phyloP scores from a whole-genome alignment of 306 rosid genomes.

The Trichosanthes truncata region DNA sequence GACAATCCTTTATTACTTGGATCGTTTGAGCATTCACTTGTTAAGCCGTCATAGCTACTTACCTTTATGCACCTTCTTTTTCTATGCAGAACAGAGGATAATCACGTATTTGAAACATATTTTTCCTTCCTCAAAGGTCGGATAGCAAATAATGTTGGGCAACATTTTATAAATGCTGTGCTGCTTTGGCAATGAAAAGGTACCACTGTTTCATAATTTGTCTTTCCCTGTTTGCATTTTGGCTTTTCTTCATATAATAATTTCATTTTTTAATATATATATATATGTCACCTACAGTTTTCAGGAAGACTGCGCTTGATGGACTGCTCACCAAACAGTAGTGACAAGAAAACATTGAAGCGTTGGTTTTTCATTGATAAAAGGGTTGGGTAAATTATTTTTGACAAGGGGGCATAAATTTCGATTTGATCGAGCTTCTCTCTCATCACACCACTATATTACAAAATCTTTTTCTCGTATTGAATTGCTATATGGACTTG shows the following conservation, averaged over 20 bases:
- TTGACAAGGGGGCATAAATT: background rate
- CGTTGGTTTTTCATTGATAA: slow-evolving; percentile 94
- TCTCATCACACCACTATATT: background rate
- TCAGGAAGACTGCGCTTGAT: slow-evolving; percentile 52
- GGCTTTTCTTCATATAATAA: background rate
- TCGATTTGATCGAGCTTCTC: background rate
- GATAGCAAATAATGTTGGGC: slow-evolving; percentile 5
- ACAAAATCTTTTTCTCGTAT: background rate
- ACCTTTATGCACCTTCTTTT: background rate
- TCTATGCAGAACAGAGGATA: background rate
- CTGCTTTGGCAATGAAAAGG: slow-evolving; percentile 34
- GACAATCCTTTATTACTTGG: background rate
- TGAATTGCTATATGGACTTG: slow-evolving; percentile 56
- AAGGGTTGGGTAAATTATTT: slow-evolving; percentile 54
- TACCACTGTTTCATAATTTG: slow-evolving; percentile 3
- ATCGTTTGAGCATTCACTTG: background rate
- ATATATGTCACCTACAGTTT: slow-evolving; percentile 19
- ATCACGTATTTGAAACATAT: background rate
- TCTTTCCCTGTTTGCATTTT: background rate
- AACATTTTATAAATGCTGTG: slow-evolving; percentile 21
- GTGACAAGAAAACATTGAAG: slow-evolving; percentile 76
- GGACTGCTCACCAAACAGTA: slow-evolving; percentile 61
- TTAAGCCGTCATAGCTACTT: background rate
- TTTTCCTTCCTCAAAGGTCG: background rate
- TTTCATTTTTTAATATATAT: background rate